Base-by-base conservation (phyloP, 2,329 filamentous ascomycete species). In the Pseudovirgaria hyperparasitica region DNA sequence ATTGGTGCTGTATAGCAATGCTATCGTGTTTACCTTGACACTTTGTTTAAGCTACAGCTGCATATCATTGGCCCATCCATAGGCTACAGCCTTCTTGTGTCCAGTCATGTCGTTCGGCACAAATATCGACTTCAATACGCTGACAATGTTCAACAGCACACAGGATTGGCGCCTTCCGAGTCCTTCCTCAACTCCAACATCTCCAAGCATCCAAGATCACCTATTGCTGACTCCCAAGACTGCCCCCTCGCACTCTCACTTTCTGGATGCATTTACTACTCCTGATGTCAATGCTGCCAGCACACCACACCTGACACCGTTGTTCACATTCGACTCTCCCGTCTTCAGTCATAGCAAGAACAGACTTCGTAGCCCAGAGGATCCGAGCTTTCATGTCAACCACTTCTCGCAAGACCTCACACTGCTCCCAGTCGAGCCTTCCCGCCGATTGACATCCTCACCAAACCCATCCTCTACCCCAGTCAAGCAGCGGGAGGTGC, bases 341-440 rank as follows among this genome's bases (percentile, higher is more conserved):
- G 35, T 45, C 39, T 46, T 50, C 9, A 43, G 46, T 22, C 46
- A 51, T 23, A 54, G 43, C 32, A 43, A 43, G 25, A 46, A 49
- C n/a, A n/a, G n/a, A 28, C 36, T 42, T 16, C 46, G 39, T 25
- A 53, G 41, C 5, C 52, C 52, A 11, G 46, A 57, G 32, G 54
- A 58, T 26, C 54, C 54, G 18, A 43, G 50, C 45, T 63, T 72
- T 45, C 72, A 78, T 70, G 67, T 63, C 41, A 72, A 71, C 39
- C 67, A 76, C 45, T 65, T 70, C 40, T 67, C 67, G 22, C 57
- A 63, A 40, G 66, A 57, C 42, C 50, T 70, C 28, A 58, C 63
- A 29, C 51, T 76, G 30, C 68, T 72, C 32, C 66, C 71, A 17
- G 70, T 76, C 43, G 67, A 74, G 39, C 65, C 67, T 18, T 65